Evolutionary conservation across 805 yeast genomes (phyloP).

Genomic region (Schwanniomyces occidentalis): DNA sequence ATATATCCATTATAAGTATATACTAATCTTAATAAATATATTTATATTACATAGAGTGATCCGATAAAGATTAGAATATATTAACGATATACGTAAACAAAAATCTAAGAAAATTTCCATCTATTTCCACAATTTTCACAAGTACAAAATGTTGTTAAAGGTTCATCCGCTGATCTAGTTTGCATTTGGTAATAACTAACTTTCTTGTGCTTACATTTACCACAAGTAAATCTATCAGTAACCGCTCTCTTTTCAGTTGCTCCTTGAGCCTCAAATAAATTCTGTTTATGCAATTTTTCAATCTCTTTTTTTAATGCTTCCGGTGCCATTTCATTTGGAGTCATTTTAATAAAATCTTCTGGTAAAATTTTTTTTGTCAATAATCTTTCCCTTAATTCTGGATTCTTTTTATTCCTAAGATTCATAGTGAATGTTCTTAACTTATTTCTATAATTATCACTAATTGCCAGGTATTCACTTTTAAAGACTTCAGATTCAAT

Average conservation of each 20-base stretch:
- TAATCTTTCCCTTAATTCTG: slow-evolving; percentile 72
- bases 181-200: slow-evolving; percentile 97
- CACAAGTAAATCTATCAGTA: slow-evolving; percentile 95
- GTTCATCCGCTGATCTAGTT: slow-evolving; percentile 98
- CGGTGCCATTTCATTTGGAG: slow-evolving; percentile 95
- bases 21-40: slow-evolving; percentile 1
- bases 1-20: no score
- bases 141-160: slow-evolving; percentile 95
- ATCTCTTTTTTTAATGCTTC: slow-evolving; percentile 83
- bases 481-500: slow-evolving; percentile 74
- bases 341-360: slow-evolving; percentile 68
- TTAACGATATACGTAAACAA: no score
- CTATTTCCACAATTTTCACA: slow-evolving; percentile 97
- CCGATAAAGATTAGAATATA: no score
- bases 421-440: slow-evolving; percentile 86
- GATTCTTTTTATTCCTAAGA: slow-evolving; percentile 85
- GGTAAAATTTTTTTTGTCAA: slow-evolving; percentile 68
- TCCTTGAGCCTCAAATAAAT: slow-evolving; percentile 95
- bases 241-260: slow-evolving; percentile 95
- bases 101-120: slow-evolving; percentile 84
- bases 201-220: slow-evolving; percentile 95
- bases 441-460: slow-evolving; percentile 72
- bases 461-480: slow-evolving; percentile 55
- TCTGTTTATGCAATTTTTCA: slow-evolving; percentile 82
- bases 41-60: slow-evolving; percentile 2